Evolutionary conservation across 1,284 basidiomycete genomes (phyloP), one percentile per base, ranked within the genome.

Genomic region (Fomitopsis betulina): DNA sequence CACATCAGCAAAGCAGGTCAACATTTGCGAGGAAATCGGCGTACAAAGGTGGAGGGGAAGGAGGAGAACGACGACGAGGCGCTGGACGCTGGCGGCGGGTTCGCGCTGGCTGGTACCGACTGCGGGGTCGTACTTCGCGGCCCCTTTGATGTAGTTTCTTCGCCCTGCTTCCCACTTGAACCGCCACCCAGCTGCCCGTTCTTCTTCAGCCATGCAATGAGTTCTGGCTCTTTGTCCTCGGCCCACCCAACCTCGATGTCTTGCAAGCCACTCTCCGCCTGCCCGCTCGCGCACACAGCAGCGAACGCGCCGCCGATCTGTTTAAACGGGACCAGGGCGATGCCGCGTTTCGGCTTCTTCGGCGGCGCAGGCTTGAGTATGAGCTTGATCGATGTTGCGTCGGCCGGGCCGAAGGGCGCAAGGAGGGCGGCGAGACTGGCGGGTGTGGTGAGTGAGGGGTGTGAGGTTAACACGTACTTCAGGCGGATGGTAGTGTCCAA

Each of bases 171-270:
- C 19, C 32, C 15, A 15, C 50, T 21, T 2, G 55, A 53, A 10
- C 30, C 19, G 7, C 30, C 30, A 21, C 80, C 79, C 23, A 90
- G 73, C 63, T 85, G 83, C 19, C 85, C 86, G 73, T 81, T 84
- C 67, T 82, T 83, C 72, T 84, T 89, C 70, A 91, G 69, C 89
- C 90, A 93, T 7, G 72, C 80, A 35, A 94, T 74, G 66, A 93
- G 86, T 39, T 78, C 81, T 1, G 93, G 93, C 63, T 92, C 89
- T 54, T 80, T 81, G 6, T 86, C 87, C 9, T 65, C 74, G 6
- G 75, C 78, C 80, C 81, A 84, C 17, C 71, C 69, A 3, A 75
- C 82, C 76, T 80, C 79, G 1, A 79, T 69, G n/a, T 76, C 77
- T 7, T 70, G 68, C 32, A 79, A 54, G 0, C 74, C 73, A 21